Conservation (phyloP, 2,329 filamentous ascomycete species). For the Corniculantispora saksenae region DNA sequence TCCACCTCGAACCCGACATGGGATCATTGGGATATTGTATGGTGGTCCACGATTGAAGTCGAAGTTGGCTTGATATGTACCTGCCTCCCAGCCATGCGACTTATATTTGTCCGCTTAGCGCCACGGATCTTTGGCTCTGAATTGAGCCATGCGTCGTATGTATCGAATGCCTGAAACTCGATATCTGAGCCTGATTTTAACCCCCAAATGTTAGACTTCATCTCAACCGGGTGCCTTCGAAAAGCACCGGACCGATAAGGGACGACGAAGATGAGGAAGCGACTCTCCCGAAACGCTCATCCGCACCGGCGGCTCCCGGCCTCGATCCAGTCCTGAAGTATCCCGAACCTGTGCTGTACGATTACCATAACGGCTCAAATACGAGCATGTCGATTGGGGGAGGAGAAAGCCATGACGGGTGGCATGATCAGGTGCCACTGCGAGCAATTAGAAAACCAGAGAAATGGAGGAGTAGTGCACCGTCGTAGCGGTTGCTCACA, state of each 20-base stretch:
- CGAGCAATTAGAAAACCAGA: not conserved
- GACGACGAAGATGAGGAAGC: not conserved
- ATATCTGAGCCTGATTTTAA: too few species aligned
- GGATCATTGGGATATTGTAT: slow-evolving; percentile 30
- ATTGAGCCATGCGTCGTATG: not conserved
- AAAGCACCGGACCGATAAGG: not conserved
- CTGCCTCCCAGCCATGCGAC: slow-evolving; percentile 33
- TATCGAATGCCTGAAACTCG: not conserved
- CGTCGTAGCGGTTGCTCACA: not conserved
- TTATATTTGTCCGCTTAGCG: slow-evolving; percentile 25
- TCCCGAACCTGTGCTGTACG: not conserved
- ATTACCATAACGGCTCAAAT: not conserved
- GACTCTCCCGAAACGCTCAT: not conserved
- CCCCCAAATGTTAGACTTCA: too few species aligned
- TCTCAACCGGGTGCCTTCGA: not conserved
- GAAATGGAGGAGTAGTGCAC: not conserved
- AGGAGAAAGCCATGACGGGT: not conserved
- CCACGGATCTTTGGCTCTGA: slow-evolving; percentile 11
- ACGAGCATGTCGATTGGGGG: not conserved
- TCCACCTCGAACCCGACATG: slow-evolving; percentile 32
- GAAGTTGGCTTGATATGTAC: slow-evolving; percentile 36
- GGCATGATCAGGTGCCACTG: not conserved
- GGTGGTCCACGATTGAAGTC: slow-evolving; percentile 36
- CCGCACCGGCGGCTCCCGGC: too few species aligned
- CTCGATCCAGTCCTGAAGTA: not conserved